These are phyloP conservation scores for Tylopilus intermedius DNA, from an alignment of 768 basidiomycete genomes.

Conservation along the genomic window DNA sequence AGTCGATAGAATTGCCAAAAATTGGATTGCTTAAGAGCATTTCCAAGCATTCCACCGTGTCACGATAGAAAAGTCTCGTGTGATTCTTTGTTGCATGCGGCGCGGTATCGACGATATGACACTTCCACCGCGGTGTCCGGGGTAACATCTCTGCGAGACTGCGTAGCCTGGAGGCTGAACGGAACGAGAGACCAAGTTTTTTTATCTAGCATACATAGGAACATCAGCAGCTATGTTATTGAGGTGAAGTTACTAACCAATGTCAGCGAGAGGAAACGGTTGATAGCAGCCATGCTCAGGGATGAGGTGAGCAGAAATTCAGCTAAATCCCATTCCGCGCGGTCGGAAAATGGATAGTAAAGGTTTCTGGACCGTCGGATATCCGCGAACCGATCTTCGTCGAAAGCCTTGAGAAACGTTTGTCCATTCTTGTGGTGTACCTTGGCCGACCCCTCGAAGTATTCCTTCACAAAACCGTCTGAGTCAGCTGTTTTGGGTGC, in stretches of 20 bases:
- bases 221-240: background rate
- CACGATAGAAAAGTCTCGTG: background rate
- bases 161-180: background rate
- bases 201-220: background rate
- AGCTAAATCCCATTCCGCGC: background rate
- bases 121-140: background rate
- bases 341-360: background rate
- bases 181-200: background rate
- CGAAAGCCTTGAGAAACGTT: background rate
- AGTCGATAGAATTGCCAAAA: background rate
- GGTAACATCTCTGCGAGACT: background rate
- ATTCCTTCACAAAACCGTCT: too few species aligned
- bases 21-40: background rate
- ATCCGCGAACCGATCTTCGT: background rate
- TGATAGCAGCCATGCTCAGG: background rate
- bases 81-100: background rate
- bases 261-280: background rate
- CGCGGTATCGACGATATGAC: background rate
- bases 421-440: background rate
- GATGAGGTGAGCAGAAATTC: background rate
- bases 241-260: background rate
- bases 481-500: too few species aligned
- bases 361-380: background rate
- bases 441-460: too few species aligned
- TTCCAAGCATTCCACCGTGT: background rate